Evolutionary conservation across 2,329 filamentous ascomycete genomes (phyloP), one percentile per base, ranked within the genome.

Genomic region (Calonectria leucothoes): DNA sequence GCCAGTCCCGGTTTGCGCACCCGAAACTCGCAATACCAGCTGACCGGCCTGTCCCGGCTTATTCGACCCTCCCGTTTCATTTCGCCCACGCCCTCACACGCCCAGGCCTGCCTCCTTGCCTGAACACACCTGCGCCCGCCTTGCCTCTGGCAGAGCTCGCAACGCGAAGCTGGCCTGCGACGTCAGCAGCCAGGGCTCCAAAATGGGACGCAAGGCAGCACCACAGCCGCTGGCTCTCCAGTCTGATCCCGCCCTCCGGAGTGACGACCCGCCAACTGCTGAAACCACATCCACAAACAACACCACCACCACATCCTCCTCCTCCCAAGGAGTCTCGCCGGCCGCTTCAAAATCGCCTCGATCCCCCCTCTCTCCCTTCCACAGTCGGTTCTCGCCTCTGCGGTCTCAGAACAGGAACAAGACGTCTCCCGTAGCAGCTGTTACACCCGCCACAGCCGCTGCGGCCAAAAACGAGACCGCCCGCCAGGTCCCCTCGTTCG

Each of bases 151-250:
- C 63, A 73, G 73, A 79, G 77, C 73, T 80, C 74, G 72, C 66
- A 69, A 71, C 72, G 49, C 74, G 67, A 77, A 76, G 72, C 70
- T 68, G 74, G 77, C 69, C 78, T 70, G 77, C 76, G 77, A 77
- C 73, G 74, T 78, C 75, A 79, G 71, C 75, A 78, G 75, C 73
- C 75, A 79, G 77, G 76, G 78, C 77, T 76, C 71, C 61, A 74
- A 71, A 75, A 91, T 91, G 89, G 89, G 87, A 85, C 90, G 89
- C 83, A 91, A 90, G 84, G 84, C 88, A 81, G 88, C 87, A 84
- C 90, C 89, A 77, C 87, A 91, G 86, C 89, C 90, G 84, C 87
- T 91, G 84, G 84, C 87, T 82, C 86, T 91, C 72, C 74, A 77
- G 83, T 85, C 86, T 80, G 86, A 86, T 75, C 78, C 83, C 76